Base-by-base conservation (phyloP, 2,329 filamentous ascomycete genomes). In the Fusarium compactum region DNA sequence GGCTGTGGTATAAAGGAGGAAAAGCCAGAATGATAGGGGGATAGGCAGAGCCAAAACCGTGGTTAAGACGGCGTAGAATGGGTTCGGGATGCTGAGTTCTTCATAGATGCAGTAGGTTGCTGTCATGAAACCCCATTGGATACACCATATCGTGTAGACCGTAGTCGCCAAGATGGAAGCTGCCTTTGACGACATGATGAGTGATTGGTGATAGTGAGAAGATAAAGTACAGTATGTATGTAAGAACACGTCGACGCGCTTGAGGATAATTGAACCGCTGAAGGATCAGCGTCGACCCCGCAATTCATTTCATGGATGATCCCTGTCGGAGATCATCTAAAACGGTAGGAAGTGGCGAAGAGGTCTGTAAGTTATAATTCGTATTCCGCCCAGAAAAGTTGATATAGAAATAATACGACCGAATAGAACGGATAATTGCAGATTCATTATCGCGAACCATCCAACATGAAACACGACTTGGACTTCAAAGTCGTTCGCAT, bases 1-100 rank as follows among this genome's bases (percentile, higher is more conserved):
- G 15, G 67, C 68, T n/a, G 57, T 52, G 10, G 74, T 75, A 54
- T 73, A 64, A n/a, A 75, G 44, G 34, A 75, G 69, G 30, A 75
- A 75, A 11, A 56, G 30, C 44, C 73, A 62, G 15, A 75, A 44
- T 46, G 25, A 71, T 45, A 4, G 65, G 38, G 20, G 63, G 22
- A 53, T 41, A 29, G 50, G 50, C 24, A 53, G 24, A 43, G 50
- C 8, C 18, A 53, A 22, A 20, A 27, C 50, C 1, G 32, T 53
- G 38, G 32, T 29, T n/a, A 53, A 38, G 34, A 53, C 16, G 9
- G 50, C 50, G 34, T 53, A 41, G 27, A 53, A 53, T 8, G 50
- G 50, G 34, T 53, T 53, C 15, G 50, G 50, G 32, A 41, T 53
- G 18, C 50, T 53, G 24, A 53, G 50, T 53, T 41, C 50, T n/a